Base-by-base conservation (phyloP, 1,284 basidiomycete genomes). In the Mycena citricolor region DNA sequence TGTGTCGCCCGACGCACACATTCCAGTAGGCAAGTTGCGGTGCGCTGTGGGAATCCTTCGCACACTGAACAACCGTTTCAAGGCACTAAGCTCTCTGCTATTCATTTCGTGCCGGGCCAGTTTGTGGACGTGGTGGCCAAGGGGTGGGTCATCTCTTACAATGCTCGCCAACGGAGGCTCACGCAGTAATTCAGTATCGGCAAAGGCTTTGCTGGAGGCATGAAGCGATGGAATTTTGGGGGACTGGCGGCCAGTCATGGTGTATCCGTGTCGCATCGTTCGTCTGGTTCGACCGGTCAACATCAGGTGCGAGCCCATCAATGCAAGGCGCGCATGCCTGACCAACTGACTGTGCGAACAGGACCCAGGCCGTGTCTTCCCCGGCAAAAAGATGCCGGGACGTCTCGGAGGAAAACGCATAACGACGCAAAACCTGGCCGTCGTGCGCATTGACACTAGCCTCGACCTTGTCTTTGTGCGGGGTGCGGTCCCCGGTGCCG, bases 361-460 rank as follows among this genome's bases (percentile, higher is more conserved):
- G 90, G 92, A 97, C 61, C 94, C 94, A 26, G 94, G 94, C 40
- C 83, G 94, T 61, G 78, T 97, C 12, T 92, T 90, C 73, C 94
- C 94, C 13, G 95, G 95, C 31, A 97, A 94, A 71, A 98, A 97
- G 74, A 99, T 98, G 95, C 85, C 95, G 8, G 97, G 95, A 34
- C 85, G 87, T 34, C 86, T 97, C 77, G 97, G 97, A 42, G 86
- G 83, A 48, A 75, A 81, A 54, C 85, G 86, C 32, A 81, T 81
- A 13, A 98, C 94, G 8, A 77, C 81, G 10, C 93, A 95, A 63
- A 99, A 97, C 63, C 80, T 98, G 22, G 70, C 85, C 2, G 92
- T 98, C 25, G 79, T 95, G 47, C 87, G 93, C 23, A 77, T 99
- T 47, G 95, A 99, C 69, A 81, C 81, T 14, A 70, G 74, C 12